Base-by-base conservation (phyloP, 345 rosid species). In the Streptanthus diversifolius region DNA sequence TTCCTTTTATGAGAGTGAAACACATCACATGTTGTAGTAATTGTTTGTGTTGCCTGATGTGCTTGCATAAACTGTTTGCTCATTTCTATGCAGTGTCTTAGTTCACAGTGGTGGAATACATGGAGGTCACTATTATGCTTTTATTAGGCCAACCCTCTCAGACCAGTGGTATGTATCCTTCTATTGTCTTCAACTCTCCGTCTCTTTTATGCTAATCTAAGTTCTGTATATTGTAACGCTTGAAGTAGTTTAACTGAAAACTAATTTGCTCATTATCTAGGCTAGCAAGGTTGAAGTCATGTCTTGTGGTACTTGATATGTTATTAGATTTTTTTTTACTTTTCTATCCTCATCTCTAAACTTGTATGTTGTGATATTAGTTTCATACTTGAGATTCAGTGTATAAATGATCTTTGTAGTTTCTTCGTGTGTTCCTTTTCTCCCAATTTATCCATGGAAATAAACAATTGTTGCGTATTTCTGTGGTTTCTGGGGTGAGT, bases 61-160 rank as follows among this genome's bases (percentile, higher is more conserved):
- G 52, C 29, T 53, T 68, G 56, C 53, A 36, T 79, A 61, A 51
- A 7, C 47, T 15, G 41, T 60, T 61, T 75, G 49, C 59, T 54
- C 71, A 19, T 60, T 52, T 61, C 57, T 63, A 15, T 74, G 66
- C 85, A 93, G 98, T 68, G 98, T 93, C 71, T 83, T 93, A 81
- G 98, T 93, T 83, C 98, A 93, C 52, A 93, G 98, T 30, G 98
- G 98, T 67, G 98, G 98, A 51, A 88, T 93, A 71, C 98, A 93
- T 66, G 98, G 98, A 65, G 98, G 98, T 56, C 98, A 93, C 73
- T 93, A 93, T 77, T 93, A 93, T 85, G 98, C 98, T 54, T 93
- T 85, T 74, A 93, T 90, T 53, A 84, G 98, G 82, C 98, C 97
- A 47, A 87, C 91, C 11, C 93, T 93, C 45, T 82, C 97, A 74